Evolutionary conservation across 1,284 basidiomycete genomes (phyloP), one percentile per base, ranked within the genome.

Genomic region (Polyporus tsugae): DNA sequence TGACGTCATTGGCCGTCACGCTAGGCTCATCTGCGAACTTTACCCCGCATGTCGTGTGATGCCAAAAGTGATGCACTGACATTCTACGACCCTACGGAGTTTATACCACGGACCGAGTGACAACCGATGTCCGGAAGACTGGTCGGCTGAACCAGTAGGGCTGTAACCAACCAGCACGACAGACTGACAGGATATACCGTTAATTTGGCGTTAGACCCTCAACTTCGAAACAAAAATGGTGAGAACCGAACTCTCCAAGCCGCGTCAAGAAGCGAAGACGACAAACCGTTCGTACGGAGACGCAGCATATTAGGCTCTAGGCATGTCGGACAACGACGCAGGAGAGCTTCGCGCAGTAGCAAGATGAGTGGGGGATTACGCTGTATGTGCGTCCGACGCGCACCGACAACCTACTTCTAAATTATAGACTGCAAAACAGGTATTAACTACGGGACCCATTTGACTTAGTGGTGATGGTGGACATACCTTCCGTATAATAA

Each of bases 401-500:
- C 22, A 49, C 46, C n/a, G 22, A 11, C 35, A 19, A 38, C 19
- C 10, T n/a, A 42, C 15, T 41, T 60, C 55, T 39, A 60, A 17
- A 60, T 60, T 60, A 60, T 60, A 38, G 7, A 41, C 62, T 52
- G n/a, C 13, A 22, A 19, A 22, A 29, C 10, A 11, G 29, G 17
- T 29, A 57, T 42, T 19, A 59, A 11, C 13, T n/a, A 7, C 15
- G 4, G 22, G 25, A 25, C 15, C 9, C 29, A 33, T 55, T 38
- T 36, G 11, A 25, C 25, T 13, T 4, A 49, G 10, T 19, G 25
- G 55, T 11, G 35, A 22, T 6, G 2, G 9, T 11, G 4, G 57
- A 53, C 62, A 63, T 15, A 62, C 61, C 62, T 44, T 19, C 25
- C 22, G 22, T 55, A 33, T 35, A 5, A 64, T 25, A 25, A 5